Base-by-base conservation (phyloP, 2,329 filamentous ascomycete species). In the Ophioceras dolichostomum region DNA sequence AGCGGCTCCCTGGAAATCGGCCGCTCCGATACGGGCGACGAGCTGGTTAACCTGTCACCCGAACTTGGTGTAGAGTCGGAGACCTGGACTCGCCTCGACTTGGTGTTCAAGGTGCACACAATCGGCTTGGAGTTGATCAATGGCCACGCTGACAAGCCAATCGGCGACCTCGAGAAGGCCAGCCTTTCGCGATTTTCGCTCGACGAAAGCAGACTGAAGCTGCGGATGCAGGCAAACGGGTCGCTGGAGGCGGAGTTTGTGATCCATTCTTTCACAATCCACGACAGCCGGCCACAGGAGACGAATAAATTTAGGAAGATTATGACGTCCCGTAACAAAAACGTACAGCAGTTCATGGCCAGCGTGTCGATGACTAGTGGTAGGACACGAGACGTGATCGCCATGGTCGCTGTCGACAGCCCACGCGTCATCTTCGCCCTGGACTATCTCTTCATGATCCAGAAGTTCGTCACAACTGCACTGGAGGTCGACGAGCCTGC, bases 331-430 rank as follows among this genome's bases (percentile, higher is more conserved):
- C 87, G 88, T 51, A 96, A 95, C 58, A 89, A 87, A 48, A 82
- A 88, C 39, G 87, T 91, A 32, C 88, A 96, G 56, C 93, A 99
- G 49, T 88, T 98, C 52, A 98, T 98, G 91, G 91, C 91, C 14
- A 95, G 83, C 54, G 65, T 98, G 4, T 93, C 88, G 0, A 93
- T 98, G 59, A 87, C 88, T 1, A 84, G 87, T 13, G 87, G 87
- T 4, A 66, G 77, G 24, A 82, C 94, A 29, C 76, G 78, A 41
- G 84, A 79, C 53, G 60, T 96, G 39, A 93, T 96, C 50, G 86
- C 85, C 2, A 83, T 98, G 58, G 74, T 95, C 40, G 94, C 88
- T 0, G 78, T 98, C 43, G 91, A 98, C 52, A 98, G 91, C 48
- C 91, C 91, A 2, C 75, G 87, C 3, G 76, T 98, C 39, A 96